phyloP scores from a whole-genome alignment of 2,329 filamentous ascomycete species.

The Chaetomiaceae sp. region DNA sequence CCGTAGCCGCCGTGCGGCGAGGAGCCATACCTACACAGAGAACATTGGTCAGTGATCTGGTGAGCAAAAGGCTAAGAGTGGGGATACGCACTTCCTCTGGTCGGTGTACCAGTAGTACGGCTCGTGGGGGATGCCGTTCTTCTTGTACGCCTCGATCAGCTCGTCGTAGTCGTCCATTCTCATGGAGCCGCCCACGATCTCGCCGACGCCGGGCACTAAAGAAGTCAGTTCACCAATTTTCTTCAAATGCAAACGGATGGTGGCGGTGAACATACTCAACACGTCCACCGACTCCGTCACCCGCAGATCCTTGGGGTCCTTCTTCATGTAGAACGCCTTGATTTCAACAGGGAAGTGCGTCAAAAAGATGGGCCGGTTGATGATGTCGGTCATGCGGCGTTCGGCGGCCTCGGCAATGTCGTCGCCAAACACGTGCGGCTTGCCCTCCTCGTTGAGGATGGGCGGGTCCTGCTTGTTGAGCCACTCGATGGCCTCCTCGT shows the following conservation, averaged over 20 bases:
- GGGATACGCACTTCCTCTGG: slow-evolving; percentile 74
- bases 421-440: slow-evolving; percentile 88
- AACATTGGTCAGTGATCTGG: neutral
- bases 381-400: slow-evolving; percentile 92
- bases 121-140: slow-evolving; percentile 69
- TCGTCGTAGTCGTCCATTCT: slow-evolving; percentile 90
- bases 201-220: slow-evolving; percentile 81
- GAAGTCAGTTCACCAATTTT: slow-evolving; percentile 22
- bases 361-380: slow-evolving; percentile 91
- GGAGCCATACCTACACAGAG: slow-evolving; percentile 67
- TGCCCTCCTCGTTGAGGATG: slow-evolving; percentile 88
- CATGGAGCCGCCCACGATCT: slow-evolving; percentile 96
- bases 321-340: slow-evolving; percentile 99
- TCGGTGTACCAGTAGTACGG: slow-evolving; percentile 72
- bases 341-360: slow-evolving; percentile 97
- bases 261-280: slow-evolving; percentile 32
- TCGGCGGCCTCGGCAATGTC: slow-evolving; percentile 98
- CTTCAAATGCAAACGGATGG: neutral
- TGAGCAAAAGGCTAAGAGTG: neutral
- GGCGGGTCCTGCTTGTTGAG: slow-evolving; percentile 72
- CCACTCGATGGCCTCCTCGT: slow-evolving; percentile 92
- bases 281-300: slow-evolving; percentile 91
- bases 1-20: slow-evolving; percentile 92
- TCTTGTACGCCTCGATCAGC: slow-evolving; percentile 80
- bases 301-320: slow-evolving; percentile 69